phyloP scores from a whole-genome alignment of 805 yeast genomes.

The Hanseniaspora meyeri region DNA sequence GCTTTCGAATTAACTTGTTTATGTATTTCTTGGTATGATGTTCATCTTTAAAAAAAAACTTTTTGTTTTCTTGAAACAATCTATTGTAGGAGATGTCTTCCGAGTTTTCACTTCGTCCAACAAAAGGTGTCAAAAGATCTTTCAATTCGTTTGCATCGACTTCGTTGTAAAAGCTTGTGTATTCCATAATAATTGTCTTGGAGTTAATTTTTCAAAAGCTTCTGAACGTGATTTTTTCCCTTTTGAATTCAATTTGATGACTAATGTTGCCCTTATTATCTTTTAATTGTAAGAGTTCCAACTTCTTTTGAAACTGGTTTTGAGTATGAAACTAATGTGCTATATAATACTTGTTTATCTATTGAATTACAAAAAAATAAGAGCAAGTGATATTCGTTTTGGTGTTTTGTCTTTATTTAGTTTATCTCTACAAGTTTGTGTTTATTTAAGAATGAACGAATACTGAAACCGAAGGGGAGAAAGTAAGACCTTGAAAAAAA shows the following conservation, averaged over 20 bases:
- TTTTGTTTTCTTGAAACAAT: constrained; percentile 7
- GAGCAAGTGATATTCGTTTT: neutral
- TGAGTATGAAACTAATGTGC: no score
- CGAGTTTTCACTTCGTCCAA: neutral
- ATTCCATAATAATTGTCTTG: neutral
- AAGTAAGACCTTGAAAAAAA: neutral
- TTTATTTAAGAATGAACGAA: neutral
- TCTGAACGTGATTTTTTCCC: no score
- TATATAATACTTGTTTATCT: neutral
- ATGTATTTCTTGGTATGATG: neutral
- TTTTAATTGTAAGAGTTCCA: no score
- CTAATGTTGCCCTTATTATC: no score
- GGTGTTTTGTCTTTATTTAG: neutral
- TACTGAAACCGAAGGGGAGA: neutral
- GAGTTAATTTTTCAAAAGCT: no score
- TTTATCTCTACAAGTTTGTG: neutral
- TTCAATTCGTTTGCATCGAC: neutral
- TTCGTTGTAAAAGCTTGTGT: constrained; percentile 5
- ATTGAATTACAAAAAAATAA: no score
- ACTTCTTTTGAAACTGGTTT: no score
- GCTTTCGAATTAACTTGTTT: neutral
- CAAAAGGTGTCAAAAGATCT: constrained; percentile 5
- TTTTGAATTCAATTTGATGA: no score
- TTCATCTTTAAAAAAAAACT: neutral
- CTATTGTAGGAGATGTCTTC: constrained; percentile 8